phyloP scores from a whole-genome alignment of 352 stramenopile genomes.

The Globisporangium middletonii region DNA sequence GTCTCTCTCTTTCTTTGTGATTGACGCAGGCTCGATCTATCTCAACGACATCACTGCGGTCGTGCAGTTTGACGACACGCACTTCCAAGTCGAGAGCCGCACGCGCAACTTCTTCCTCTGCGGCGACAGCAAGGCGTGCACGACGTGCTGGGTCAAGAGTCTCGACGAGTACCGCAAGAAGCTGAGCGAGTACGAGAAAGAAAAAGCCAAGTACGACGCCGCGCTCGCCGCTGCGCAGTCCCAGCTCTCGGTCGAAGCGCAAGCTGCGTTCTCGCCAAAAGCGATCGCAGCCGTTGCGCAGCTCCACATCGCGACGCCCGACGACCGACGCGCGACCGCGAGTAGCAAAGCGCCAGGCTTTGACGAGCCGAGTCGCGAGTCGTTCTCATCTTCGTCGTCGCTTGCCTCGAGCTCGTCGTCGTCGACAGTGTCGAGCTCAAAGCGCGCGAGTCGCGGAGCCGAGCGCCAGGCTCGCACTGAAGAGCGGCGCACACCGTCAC shows the following conservation, averaged over 20 bases:
- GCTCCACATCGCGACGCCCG: background rate
- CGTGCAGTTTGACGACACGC: slow-evolving; percentile 79
- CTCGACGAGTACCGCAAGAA: slow-evolving; percentile 79
- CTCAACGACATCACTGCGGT: slow-evolving; percentile 85
- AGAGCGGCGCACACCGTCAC: slow-evolving; percentile 24
- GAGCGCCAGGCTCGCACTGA: slow-evolving; percentile 11
- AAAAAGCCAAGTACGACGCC: slow-evolving; percentile 35
- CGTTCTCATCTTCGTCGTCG: slow-evolving; percentile 17
- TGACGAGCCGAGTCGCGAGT: slow-evolving; percentile 14
- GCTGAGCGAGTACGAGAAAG: slow-evolving; percentile 59
- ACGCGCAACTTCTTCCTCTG: slow-evolving; percentile 84
- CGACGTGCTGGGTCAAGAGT: slow-evolving; percentile 73
- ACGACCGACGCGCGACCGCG: background rate
- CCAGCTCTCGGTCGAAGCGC: slow-evolving; percentile 6
- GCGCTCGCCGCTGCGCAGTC: slow-evolving; percentile 8
- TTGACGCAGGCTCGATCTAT: slow-evolving; percentile 59
- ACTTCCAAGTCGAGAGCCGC: slow-evolving; percentile 80
- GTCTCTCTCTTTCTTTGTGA: background rate
- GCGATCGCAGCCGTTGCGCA: background rate
- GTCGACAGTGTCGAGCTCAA: background rate
- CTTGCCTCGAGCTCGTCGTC: slow-evolving; percentile 11
- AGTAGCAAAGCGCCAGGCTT: slow-evolving; percentile 1
- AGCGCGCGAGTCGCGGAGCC: background rate
- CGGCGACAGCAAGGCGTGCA: slow-evolving; percentile 79
- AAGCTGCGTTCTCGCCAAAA: background rate